A percentile compares a stretch with the other conserved stretches of the same genome.
phyloP scores from a whole-genome alignment of 2,329 filamentous ascomycete species.

The Verticillium tricorpus region DNA sequence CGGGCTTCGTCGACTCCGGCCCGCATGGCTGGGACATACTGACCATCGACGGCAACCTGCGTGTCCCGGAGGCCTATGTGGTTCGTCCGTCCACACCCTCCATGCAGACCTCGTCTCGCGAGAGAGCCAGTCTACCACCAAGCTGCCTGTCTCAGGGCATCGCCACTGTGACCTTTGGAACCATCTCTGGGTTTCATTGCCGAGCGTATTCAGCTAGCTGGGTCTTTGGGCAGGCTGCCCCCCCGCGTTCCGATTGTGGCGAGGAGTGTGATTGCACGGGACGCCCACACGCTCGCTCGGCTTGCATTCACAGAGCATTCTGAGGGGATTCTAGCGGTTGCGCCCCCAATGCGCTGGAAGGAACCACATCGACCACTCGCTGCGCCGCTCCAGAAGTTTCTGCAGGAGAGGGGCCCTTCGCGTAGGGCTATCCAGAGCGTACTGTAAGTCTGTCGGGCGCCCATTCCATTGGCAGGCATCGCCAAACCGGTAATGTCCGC shows the following conservation, averaged over 20 bases:
- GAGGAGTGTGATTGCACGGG: neutral
- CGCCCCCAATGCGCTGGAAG: neutral
- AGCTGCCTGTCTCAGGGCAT: neutral
- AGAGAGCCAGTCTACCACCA: neutral
- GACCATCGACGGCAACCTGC: neutral
- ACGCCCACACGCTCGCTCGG: neutral
- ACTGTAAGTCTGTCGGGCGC: neutral
- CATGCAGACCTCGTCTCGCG: neutral
- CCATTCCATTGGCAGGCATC: neutral
- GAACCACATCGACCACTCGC: neutral
- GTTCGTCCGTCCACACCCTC: neutral
- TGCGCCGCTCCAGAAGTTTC: neutral
- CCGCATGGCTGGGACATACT: neutral
- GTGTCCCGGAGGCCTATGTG: neutral
- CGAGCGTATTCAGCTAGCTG: neutral
- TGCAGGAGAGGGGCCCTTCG: neutral
- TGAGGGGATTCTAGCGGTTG: neutral
- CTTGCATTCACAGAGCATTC: neutral
- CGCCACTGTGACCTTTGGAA: neutral
- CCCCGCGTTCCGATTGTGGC: neutral
- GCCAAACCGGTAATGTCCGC: neutral
- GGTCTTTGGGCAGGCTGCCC: neutral
- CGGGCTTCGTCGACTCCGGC: neutral
- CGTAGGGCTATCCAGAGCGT: neutral
- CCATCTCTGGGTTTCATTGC: neutral